Conservation (phyloP, 441 rosid species). For the Corymbia citriodora region DNA sequence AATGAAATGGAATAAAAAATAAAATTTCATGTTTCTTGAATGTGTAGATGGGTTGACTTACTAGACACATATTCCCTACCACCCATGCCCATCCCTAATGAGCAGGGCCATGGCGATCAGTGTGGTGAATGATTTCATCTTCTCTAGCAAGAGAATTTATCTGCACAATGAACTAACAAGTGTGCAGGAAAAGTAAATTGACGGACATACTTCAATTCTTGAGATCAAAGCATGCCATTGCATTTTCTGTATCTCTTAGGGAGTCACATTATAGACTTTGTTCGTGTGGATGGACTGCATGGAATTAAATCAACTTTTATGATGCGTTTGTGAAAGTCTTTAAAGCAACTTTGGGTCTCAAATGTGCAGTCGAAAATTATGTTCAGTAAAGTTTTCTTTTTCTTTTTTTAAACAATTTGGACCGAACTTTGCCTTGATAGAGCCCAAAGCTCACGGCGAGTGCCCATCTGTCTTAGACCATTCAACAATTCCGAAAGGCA, state of each 20-base stretch:
- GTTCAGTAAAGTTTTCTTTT: not conserved
- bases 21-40: no score
- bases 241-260: not conserved
- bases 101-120: not conserved
- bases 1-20: not conserved
- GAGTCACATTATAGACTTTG: not conserved
- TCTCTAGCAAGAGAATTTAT: not conserved
- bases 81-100: not conserved
- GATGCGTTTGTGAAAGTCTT: not conserved
- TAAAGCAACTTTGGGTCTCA: not conserved
- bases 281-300: not conserved
- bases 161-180: accelerated
- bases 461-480: not conserved
- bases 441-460: not conserved
- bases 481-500: not conserved
- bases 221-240: not conserved
- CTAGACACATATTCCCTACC: not conserved
- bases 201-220: not conserved
- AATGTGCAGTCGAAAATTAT: not conserved
- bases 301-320: not conserved
- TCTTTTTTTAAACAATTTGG: not conserved
- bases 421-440: not conserved
- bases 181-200: not conserved
- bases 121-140: not conserved
- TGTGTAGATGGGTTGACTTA: not conserved